These are phyloP conservation scores for Gossypium arboreum DNA, from an alignment of 345 rosid species.

Conservation along the genomic window DNA sequence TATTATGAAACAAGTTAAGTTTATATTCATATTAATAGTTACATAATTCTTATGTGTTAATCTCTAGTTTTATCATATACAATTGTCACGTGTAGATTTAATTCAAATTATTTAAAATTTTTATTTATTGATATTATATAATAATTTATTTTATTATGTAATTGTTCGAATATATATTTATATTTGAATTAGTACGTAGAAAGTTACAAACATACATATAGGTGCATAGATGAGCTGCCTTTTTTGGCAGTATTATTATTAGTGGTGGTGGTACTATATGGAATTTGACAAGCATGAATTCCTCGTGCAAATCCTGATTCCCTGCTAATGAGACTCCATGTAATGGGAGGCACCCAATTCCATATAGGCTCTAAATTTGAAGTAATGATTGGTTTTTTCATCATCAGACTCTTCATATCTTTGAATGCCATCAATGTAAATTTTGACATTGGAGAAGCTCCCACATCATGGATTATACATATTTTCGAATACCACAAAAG, in stretches of 20 bases:
- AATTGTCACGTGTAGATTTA: too few species aligned
- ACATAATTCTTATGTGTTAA: too few species aligned
- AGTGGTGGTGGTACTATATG: background rate
- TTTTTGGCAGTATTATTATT: background rate
- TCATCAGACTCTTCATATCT: slow-evolving; percentile 12
- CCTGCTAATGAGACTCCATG: slow-evolving; percentile 38
- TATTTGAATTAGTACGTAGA: too few species aligned
- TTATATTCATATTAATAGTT: too few species aligned
- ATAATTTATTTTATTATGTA: too few species aligned
- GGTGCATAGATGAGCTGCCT: too few species aligned
- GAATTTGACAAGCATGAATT: background rate
- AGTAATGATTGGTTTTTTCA: slow-evolving; percentile 24
- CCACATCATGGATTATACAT: slow-evolving; percentile 36
- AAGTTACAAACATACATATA: too few species aligned
- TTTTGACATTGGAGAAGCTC: slow-evolving; percentile 12
- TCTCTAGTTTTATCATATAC: too few species aligned
- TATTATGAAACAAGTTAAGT: too few species aligned
- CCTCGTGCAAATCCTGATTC: slow-evolving; percentile 19
- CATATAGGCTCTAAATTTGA: slow-evolving; percentile 38
- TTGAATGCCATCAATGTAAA: slow-evolving; percentile 25
- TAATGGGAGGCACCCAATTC: background rate
- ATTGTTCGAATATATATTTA: too few species aligned
- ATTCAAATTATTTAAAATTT: too few species aligned
- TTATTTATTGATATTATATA: too few species aligned
- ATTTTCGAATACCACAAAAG: background rate